Evolutionary conservation across 2,329 filamentous ascomycete species (phyloP).

Genomic region (Aspergillus chevalieri): DNA sequence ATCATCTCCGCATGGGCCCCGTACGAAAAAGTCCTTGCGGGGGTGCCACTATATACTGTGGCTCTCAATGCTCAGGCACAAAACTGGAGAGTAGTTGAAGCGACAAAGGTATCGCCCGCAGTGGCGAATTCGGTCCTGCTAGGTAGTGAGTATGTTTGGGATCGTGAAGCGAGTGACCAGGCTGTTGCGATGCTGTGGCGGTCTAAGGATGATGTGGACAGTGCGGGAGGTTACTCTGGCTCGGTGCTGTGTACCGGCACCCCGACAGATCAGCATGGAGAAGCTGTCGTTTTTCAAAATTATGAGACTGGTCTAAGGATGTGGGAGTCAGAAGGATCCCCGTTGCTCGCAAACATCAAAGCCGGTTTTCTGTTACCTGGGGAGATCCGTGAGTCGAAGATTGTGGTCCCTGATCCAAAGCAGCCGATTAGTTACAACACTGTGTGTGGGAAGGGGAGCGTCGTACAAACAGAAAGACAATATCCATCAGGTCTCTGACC

Average conservation of each 20-base stretch:
- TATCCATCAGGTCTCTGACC: no score
- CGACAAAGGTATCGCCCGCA: not conserved
- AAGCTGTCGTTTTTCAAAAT: no score
- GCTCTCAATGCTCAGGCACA: not conserved
- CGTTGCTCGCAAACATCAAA: no score
- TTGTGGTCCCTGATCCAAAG: no score
- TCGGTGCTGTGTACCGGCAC: conserved; percentile 1
- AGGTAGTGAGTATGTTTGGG: conserved; percentile 1
- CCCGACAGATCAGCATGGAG: no score
- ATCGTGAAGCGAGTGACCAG: conserved; percentile 1
- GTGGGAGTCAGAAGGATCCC: no score
- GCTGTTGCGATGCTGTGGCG: conserved; percentile 2
- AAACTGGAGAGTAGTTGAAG: not conserved
- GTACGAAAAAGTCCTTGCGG: conserved; percentile 2
- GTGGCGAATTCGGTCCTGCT: not conserved
- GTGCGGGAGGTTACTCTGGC: not conserved
- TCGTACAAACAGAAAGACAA: no score
- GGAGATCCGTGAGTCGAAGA: no score
- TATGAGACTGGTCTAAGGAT: no score
- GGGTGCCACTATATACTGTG: not conserved
- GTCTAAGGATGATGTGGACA: conserved; percentile 2
- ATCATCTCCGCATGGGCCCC: conserved; percentile 3
- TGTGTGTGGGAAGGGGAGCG: no score
- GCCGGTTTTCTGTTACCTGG: no score
- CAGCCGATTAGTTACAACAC: no score